A percentile compares a stretch with the other conserved stretches of the same genome.
phyloP scores from a whole-genome alignment of 2,329 filamentous ascomycete species.

The Cladosporium sp. region DNA sequence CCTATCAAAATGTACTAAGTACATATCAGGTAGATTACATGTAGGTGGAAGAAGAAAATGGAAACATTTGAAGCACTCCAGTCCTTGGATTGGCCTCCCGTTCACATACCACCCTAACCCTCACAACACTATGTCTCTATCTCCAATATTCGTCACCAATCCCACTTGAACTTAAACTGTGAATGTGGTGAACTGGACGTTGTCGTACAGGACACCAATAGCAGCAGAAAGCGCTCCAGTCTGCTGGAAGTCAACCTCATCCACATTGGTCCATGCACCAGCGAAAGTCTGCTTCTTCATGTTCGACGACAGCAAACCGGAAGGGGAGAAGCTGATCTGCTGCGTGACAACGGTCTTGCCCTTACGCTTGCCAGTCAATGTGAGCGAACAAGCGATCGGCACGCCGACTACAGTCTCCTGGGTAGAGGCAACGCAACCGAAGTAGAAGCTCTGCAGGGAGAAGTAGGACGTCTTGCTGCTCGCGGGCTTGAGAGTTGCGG shows the following conservation, averaged over 20 bases:
- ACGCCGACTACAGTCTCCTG: constrained; percentile 2
- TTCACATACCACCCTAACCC: background rate
- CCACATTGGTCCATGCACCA: background rate
- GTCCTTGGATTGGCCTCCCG: no score
- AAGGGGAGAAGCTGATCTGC: background rate
- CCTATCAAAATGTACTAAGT: no score
- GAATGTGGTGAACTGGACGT: constrained; percentile 4
- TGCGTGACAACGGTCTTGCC: background rate
- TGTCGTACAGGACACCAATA: constrained; percentile 2
- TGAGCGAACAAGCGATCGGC: background rate
- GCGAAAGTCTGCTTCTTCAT: constrained; percentile 2
- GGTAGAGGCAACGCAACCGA: constrained; percentile 6
- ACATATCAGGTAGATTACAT: no score
- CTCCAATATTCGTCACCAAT: background rate
- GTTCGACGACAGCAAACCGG: background rate
- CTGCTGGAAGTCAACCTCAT: constrained; percentile 5
- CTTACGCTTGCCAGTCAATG: background rate
- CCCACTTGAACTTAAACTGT: background rate
- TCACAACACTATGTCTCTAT: background rate
- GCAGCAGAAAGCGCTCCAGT: background rate
- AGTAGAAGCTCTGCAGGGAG: constrained; percentile 10
- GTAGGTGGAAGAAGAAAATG: no score
- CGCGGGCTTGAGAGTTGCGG: background rate
- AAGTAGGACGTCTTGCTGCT: constrained; percentile 5
- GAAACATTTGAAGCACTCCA: no score